Conservation (phyloP, 2,329 filamentous ascomycete species). For the Delphinella strobiligena region DNA sequence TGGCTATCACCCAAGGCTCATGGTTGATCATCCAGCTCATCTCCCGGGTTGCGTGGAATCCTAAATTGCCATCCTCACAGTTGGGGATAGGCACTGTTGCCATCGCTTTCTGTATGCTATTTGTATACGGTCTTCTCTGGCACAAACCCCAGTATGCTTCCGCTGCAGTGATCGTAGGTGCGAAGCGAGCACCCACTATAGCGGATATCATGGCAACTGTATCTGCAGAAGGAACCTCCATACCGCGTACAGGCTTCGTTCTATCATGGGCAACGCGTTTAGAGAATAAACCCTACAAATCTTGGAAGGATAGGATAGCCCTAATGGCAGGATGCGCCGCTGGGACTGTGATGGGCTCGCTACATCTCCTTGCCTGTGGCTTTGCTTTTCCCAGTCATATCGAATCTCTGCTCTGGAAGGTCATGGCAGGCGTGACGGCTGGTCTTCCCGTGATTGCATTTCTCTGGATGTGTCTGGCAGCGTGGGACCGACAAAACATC, state of each 20-base stretch:
- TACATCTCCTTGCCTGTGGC: neutral
- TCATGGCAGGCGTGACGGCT: neutral
- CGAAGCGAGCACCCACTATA: slow-evolving; percentile 1
- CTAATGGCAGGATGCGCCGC: slow-evolving; percentile 2
- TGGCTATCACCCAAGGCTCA: slow-evolving; percentile 5
- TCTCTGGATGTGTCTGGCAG: no score
- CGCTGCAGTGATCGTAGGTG: neutral
- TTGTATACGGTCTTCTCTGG: slow-evolving; percentile 1
- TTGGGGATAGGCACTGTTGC: slow-evolving; percentile 1
- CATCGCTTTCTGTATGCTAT: slow-evolving; percentile 1
- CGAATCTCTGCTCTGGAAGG: slow-evolving; percentile 2
- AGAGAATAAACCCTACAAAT: no score
- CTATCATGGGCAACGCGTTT: no score
- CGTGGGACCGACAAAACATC: no score
- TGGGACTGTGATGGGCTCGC: slow-evolving; percentile 1
- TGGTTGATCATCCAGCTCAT: slow-evolving; percentile 7
- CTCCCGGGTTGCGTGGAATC: slow-evolving; percentile 1
- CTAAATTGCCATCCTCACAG: neutral
- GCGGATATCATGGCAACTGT: no score
- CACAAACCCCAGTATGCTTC: slow-evolving; percentile 2
- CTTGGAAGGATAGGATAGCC: slow-evolving; percentile 1
- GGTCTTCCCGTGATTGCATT: neutral
- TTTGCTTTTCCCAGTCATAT: neutral
- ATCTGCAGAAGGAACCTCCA: slow-evolving; percentile 3
- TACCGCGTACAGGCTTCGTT: slow-evolving; percentile 2